Evolutionary conservation across 441 rosid species (phyloP).

Genomic region (Kokia cookei): DNA sequence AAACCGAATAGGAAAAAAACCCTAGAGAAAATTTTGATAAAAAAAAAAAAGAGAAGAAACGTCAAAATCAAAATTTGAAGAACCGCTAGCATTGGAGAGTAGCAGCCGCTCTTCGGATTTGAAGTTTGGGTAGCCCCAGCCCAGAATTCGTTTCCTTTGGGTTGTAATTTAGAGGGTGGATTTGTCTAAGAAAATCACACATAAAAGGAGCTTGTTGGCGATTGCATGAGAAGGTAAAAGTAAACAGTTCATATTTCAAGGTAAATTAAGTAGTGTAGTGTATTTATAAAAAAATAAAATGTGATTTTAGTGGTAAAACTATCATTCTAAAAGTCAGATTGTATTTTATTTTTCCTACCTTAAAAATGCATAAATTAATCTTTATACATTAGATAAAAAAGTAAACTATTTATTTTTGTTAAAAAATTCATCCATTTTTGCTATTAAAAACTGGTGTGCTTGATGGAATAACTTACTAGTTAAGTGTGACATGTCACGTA

Average conservation of each 20-base stretch:
- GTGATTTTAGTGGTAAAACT: too few relatives aligned
- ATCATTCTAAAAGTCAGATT: rapidly evolving
- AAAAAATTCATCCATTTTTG: too few relatives aligned
- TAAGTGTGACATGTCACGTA: too few relatives aligned
- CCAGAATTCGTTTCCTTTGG: neutral
- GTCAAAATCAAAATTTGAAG: neutral
- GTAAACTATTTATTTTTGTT: rapidly evolving
- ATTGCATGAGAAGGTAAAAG: neutral
- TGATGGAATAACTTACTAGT: too few relatives aligned
- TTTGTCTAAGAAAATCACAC: neutral
- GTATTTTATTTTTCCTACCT: too few relatives aligned
- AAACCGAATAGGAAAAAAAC: neutral
- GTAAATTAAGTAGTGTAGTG: too few relatives aligned
- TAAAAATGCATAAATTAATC: too few relatives aligned
- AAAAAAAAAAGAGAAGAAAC: neutral
- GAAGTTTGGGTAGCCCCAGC: neutral
- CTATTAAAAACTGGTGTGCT: too few relatives aligned
- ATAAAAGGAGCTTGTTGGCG: neutral
- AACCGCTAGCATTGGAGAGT: neutral
- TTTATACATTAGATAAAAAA: too few relatives aligned
- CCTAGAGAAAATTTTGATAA: neutral
- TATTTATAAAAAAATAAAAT: too few relatives aligned
- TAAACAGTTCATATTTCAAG: neutral
- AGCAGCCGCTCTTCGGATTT: neutral
- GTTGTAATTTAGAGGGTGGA: neutral